phyloP scores from a whole-genome alignment of 208 protist genomes.

The Leishmania guyanensis region DNA sequence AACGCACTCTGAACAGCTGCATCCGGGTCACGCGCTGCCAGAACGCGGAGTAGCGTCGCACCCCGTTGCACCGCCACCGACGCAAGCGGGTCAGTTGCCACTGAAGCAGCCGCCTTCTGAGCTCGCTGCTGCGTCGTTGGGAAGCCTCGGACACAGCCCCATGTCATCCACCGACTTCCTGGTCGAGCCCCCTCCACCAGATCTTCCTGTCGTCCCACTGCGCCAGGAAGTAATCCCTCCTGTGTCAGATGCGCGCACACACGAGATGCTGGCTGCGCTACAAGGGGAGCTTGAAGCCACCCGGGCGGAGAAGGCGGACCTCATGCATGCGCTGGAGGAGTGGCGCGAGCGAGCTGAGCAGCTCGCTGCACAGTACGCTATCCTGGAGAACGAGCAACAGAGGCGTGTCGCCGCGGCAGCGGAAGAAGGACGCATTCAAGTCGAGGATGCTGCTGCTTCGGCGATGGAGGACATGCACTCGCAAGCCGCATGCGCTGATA shows the following conservation, averaged over 20 bases:
- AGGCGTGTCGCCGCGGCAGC: neutral
- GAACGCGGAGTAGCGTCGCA: neutral
- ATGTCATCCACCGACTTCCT: neutral
- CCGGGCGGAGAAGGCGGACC: constrained; percentile 1
- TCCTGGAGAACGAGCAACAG: constrained; percentile 14
- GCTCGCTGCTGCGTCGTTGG: neutral
- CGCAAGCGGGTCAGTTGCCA: neutral
- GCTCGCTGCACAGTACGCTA: constrained; percentile 14
- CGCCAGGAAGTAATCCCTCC: neutral
- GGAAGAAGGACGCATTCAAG: constrained; percentile 5
- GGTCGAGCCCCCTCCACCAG: neutral
- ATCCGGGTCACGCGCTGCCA: too few species aligned
- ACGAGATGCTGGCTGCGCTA: constrained; percentile 10
- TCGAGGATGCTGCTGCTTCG: neutral
- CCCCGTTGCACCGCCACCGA: neutral
- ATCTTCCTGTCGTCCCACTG: neutral
- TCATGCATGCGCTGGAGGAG: constrained; percentile 8
- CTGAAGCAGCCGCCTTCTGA: neutral
- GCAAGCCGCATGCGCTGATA: constrained; percentile 1
- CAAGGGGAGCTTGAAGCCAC: constrained; percentile 28
- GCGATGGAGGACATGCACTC: constrained; percentile 2
- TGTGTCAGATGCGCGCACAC: neutral
- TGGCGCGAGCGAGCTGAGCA: constrained; percentile 30
- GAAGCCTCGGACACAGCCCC: neutral
- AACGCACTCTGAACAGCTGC: neutral